Percentiles rank a stretch among this genome's conserved stretches.
phyloP scores from a whole-genome alignment of 106 monocot genomes.

The Dendrobium nobile region DNA sequence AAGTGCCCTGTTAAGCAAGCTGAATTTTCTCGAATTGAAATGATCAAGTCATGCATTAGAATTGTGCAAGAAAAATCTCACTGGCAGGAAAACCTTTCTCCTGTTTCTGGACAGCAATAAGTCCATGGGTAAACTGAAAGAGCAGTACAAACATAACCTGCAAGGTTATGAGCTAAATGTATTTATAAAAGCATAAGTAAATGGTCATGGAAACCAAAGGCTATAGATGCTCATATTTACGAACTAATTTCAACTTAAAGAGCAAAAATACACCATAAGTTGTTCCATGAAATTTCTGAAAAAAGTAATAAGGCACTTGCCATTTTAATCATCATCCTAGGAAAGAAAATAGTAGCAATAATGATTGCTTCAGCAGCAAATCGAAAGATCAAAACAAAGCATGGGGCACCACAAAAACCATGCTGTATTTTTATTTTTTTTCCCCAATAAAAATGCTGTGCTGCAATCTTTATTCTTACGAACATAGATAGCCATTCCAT shows the following conservation, averaged over 20 bases:
- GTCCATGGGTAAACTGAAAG: slow-evolving; percentile 51
- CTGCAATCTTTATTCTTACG: neutral
- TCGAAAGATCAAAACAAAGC: neutral
- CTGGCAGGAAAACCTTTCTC: slow-evolving; percentile 80
- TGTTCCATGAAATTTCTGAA: slow-evolving; percentile 1
- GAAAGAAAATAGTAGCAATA: neutral
- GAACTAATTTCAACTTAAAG: neutral
- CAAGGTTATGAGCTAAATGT: slow-evolving; percentile 6
- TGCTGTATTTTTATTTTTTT: neutral
- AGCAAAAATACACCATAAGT: neutral
- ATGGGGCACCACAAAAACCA: neutral
- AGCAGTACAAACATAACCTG: slow-evolving; percentile 82
- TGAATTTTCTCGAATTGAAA: slow-evolving; percentile 1
- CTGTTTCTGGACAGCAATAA: slow-evolving; percentile 66
- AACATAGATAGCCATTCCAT: neutral
- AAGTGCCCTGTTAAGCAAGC: slow-evolving; percentile 6
- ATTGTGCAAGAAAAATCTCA: slow-evolving; percentile 23
- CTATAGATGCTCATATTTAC: neutral
- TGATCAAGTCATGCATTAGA: neutral
- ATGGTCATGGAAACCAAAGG: neutral
- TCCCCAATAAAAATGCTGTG: neutral
- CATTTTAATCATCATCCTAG: neutral
- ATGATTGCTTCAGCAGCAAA: neutral
- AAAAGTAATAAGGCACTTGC: neutral
- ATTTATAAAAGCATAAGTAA: neutral